Percentiles rank a stretch among this genome's conserved stretches.
Conservation (phyloP, 371 early-diverging fungal species). For the Batkoa obscura region DNA sequence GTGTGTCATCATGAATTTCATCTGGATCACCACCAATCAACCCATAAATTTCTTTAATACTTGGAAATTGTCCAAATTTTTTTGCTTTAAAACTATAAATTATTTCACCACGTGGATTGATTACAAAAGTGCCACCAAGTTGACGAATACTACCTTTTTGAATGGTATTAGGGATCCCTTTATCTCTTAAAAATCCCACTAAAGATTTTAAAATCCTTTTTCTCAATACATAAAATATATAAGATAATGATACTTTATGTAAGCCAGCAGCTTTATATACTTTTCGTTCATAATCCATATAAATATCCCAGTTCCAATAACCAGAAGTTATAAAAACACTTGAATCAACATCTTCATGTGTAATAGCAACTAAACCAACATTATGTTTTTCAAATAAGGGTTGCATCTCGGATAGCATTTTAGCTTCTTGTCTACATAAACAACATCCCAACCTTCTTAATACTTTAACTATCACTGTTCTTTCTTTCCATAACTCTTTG, state of each 20-base stretch:
- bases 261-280: not conserved
- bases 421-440: not conserved
- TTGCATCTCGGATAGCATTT: not conserved
- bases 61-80: not conserved
- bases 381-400: not conserved
- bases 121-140: constrained; percentile 2
- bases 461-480: not conserved
- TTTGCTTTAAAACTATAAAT: not conserved
- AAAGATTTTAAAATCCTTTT: not conserved
- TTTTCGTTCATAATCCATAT: not conserved
- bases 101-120: not conserved
- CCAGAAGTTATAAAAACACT: not conserved
- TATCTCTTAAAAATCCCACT: not conserved
- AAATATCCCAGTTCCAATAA: constrained; percentile 5
- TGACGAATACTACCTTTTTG: not conserved
- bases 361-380: constrained; percentile 2
- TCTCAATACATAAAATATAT: not conserved
- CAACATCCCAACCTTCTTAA: not conserved
- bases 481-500: not conserved
- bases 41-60: not conserved
- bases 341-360: not conserved
- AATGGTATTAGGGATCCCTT: not conserved
- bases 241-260: not conserved
- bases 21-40: not conserved
- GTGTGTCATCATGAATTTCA: not conserved